phyloP scores from a whole-genome alignment of 108 stramenopile species.

The Epithemia pelagica region DNA sequence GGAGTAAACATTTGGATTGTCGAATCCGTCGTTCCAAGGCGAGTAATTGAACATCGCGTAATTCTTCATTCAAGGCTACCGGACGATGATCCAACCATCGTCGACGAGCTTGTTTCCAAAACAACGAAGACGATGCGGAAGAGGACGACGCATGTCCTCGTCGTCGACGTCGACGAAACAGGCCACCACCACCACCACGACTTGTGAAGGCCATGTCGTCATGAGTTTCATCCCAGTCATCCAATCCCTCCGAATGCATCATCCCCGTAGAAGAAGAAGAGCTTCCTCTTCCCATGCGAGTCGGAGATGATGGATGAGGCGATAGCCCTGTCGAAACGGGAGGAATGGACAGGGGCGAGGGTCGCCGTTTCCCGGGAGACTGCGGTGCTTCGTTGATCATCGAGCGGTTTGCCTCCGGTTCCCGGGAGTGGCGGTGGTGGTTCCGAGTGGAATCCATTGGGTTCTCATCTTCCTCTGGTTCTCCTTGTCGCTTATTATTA shows the following conservation, averaged over 20 bases:
- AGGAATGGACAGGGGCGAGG: no score
- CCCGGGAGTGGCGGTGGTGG: background rate
- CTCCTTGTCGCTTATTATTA: slow-evolving; percentile 3
- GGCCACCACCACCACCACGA: slow-evolving; percentile 7
- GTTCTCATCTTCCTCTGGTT: slow-evolving; percentile 8
- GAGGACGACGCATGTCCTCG: background rate
- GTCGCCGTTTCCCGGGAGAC: background rate
- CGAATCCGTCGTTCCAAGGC: slow-evolving; percentile 72
- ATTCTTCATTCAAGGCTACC: slow-evolving; percentile 28
- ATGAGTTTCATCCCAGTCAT: background rate
- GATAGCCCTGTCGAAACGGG: no score
- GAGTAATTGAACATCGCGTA: slow-evolving; percentile 68
- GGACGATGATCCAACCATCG: slow-evolving; percentile 12
- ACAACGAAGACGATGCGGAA: background rate
- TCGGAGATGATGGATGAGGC: background rate
- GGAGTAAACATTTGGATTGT: slow-evolving; percentile 49
- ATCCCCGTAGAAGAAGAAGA: background rate
- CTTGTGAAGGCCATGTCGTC: background rate
- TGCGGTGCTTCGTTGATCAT: no score
- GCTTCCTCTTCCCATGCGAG: background rate
- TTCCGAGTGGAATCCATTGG: no score
- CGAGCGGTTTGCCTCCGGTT: background rate
- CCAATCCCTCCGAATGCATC: background rate
- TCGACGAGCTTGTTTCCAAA: background rate
- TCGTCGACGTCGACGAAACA: slow-evolving; percentile 4